Evolutionary conservation across 352 stramenopile genomes (phyloP), one percentile per base, ranked within the genome.

Genomic region (Globisporangium takayamanum): DNA sequence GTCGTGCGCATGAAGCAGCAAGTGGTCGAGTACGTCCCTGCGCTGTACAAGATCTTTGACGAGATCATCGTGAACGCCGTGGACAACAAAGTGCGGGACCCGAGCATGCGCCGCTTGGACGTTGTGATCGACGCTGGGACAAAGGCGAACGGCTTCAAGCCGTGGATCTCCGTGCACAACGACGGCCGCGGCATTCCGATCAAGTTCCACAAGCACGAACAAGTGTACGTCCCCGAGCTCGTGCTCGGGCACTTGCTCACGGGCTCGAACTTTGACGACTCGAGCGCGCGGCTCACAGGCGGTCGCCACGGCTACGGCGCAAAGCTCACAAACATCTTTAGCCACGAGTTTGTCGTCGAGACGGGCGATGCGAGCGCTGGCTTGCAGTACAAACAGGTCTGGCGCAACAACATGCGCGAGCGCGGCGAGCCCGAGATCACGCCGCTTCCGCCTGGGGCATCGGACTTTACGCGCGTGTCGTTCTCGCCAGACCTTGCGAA

Each of bases 291-390:
- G 73, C 95, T 98, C 26, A 99, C 97, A 0, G 98, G 95, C 28
- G 95, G 95, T 16, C 75, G 94, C 37, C 96, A 98, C 66, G 95
- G 95, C 53, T 98, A 98, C 68, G 95, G 95, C 15, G 95, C 94
- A 28, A 98, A 99, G 72, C 79, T 99, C 30, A 98, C 98, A 22
- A 99, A 99, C 73, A 99, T 99, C 68, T 99, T 99, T 74, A 99
- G 92, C 58, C 97, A 72, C 5, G 77, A 99, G 66, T 99, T 99
- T 74, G 81, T 96, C 22, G 95, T 99, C 16, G 97, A 99, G 73
- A 99, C 97, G 46, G 81, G 94, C 4, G 97, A 99, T 72, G 74
- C 85, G 8, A 78, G 79, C 5, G 61, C 73, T 12, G 92, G 95
- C 0, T 62, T 91, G 62, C 67, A 63, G 47, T 95, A 94, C 70